phyloP scores from a whole-genome alignment of 441 rosid species.

The Erodium texanum region DNA sequence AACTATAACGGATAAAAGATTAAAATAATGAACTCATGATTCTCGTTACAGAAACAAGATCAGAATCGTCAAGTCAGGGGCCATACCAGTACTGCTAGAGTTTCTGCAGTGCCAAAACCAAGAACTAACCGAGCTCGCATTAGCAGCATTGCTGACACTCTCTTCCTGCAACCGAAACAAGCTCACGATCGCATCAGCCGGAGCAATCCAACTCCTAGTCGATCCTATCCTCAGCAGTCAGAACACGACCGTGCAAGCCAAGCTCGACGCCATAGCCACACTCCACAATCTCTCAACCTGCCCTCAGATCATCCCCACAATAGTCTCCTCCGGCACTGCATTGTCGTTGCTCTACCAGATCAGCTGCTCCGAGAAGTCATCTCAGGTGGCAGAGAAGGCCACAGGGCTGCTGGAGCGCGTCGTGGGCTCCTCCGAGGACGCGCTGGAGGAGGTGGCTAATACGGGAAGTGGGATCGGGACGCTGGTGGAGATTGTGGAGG shows the following conservation, averaged over 20 bases:
- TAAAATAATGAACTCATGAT: not conserved
- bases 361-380: conserved; percentile 31
- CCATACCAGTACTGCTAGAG: conserved; percentile 43
- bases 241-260: conserved; percentile 23
- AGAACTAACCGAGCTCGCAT: conserved; percentile 34
- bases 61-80: conserved; percentile 49
- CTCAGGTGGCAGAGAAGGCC: conserved; percentile 48
- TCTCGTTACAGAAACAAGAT: conserved; percentile 57
- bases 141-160: conserved; percentile 52
- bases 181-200: conserved; percentile 43
- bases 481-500: conserved; percentile 61
- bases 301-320: conserved; percentile 35
- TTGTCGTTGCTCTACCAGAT: conserved; percentile 42
- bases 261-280: conserved; percentile 51
- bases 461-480: conserved; percentile 36
- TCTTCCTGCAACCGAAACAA: conserved; percentile 69
- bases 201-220: conserved; percentile 37
- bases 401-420: conserved; percentile 46
- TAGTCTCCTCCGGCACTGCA: conserved; percentile 44
- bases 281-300: conserved; percentile 74
- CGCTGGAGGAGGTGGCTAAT: conserved; percentile 16
- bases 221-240: conserved; percentile 21
- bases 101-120: conserved; percentile 42
- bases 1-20: too few species aligned
- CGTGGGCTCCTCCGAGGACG: conserved; percentile 30